Percentiles rank a stretch among this genome's conserved stretches.
phyloP scores from a whole-genome alignment of 2,329 filamentous ascomycete species.

The Botrytis hyacinthi region DNA sequence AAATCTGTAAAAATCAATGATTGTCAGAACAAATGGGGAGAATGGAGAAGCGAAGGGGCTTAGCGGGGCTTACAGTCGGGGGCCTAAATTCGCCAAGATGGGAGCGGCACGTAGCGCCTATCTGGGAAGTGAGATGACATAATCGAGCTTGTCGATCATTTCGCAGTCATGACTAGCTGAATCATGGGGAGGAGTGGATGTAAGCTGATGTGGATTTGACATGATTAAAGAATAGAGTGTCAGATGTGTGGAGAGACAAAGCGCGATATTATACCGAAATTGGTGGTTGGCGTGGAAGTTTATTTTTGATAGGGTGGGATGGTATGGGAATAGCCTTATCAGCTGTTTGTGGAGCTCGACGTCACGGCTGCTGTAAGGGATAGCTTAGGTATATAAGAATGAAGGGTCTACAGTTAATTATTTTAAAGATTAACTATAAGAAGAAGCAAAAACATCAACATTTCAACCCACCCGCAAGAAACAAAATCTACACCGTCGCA shows the following conservation, averaged over 20 bases:
- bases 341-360: background rate
- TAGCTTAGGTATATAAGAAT: background rate
- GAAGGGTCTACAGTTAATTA: background rate
- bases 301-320: background rate
- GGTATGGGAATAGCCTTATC: background rate
- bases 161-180: background rate
- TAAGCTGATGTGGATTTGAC: conserved; percentile 3
- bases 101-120: background rate
- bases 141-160: background rate
- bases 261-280: background rate
- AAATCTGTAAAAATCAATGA: background rate
- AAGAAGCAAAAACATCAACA: background rate
- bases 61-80: background rate
- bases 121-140: conserved; percentile 7
- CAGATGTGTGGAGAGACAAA: background rate
- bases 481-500: background rate
- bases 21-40: too few species aligned
- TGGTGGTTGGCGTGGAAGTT: background rate
- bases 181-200: background rate
- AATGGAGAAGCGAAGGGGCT: background rate
- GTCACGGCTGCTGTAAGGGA: background rate
- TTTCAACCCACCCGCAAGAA: background rate
- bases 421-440: background rate
- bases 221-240: background rate
- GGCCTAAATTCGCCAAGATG: background rate